Evolutionary conservation across 805 yeast species (phyloP).

Genomic region (Candida argentea): DNA sequence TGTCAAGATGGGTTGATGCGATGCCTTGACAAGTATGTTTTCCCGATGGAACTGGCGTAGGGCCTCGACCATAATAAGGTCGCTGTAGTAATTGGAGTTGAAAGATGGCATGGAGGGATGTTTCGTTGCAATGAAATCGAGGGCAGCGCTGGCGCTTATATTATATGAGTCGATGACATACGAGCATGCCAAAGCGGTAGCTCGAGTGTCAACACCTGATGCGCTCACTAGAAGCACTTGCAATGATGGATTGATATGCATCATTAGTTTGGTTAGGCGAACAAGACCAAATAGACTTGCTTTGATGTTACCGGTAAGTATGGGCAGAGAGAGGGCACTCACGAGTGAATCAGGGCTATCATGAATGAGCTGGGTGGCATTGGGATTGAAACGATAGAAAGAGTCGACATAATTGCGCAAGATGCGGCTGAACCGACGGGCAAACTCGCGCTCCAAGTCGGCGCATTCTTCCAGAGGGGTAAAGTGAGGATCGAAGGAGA

Average conservation of each 20-base stretch:
- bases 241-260: slow-evolving; percentile 19
- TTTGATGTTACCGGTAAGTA: slow-evolving; percentile 27
- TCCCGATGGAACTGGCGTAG: slow-evolving; percentile 28
- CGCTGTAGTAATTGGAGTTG: slow-evolving; percentile 27
- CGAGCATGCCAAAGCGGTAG: slow-evolving; percentile 25
- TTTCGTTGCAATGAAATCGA: slow-evolving; percentile 12
- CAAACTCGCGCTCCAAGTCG: slow-evolving; percentile 15
- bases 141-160: slow-evolving; percentile 22
- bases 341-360: slow-evolving; percentile 16
- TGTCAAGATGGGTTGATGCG: slow-evolving; percentile 15
- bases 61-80: slow-evolving; percentile 27
- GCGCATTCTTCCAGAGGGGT: slow-evolving; percentile 10
- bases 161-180: slow-evolving; percentile 32
- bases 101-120: slow-evolving; percentile 12
- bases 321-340: slow-evolving; percentile 20
- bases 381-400: slow-evolving; percentile 25
- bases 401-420: slow-evolving; percentile 28
- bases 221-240: slow-evolving; percentile 26
- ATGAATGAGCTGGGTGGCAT: slow-evolving; percentile 18
- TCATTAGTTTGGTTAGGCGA: slow-evolving; percentile 25
- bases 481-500: slow-evolving; percentile 28
- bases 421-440: slow-evolving; percentile 19
- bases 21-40: slow-evolving; percentile 20
- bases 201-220: slow-evolving; percentile 14
- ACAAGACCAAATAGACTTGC: slow-evolving; percentile 26